phyloP scores from a whole-genome alignment of 225 moss, liverwort and hornwort genomes.

The Marchantia polymorpha region DNA sequence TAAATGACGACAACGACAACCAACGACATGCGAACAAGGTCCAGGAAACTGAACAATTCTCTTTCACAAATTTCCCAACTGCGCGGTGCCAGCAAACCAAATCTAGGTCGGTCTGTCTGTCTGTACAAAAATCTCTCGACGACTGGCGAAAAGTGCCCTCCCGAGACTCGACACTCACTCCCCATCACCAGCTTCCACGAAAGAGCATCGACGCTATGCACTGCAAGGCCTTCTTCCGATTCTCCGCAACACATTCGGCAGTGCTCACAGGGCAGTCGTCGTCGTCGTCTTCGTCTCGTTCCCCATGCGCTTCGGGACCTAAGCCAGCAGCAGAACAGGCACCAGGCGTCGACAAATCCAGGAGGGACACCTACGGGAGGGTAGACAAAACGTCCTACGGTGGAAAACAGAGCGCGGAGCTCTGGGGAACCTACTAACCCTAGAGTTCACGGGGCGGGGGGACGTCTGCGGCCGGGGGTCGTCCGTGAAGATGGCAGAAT shows the following conservation, averaged over 20 bases:
- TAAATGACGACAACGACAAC: too few species aligned
- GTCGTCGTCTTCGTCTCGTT: too few species aligned
- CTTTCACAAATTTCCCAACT: background rate
- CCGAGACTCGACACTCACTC: background rate
- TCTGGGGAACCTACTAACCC: background rate
- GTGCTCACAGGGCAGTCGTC: background rate
- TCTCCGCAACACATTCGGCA: background rate
- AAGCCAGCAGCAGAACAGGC: constrained; percentile 8
- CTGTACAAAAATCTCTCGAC: background rate
- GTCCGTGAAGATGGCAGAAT: background rate
- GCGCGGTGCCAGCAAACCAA: background rate
- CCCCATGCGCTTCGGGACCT: background rate
- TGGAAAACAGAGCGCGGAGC: background rate
- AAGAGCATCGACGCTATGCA: background rate
- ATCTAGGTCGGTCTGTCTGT: constrained; percentile 6
- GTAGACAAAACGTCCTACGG: background rate
- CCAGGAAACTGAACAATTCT: background rate
- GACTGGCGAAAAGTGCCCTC: constrained; percentile 2
- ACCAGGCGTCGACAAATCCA: background rate
- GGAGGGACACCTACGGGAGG: background rate
- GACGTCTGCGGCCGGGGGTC: background rate
- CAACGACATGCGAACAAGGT: background rate
- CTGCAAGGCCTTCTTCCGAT: background rate
- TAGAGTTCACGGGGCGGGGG: background rate
- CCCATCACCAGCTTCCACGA: background rate